Conservation (phyloP, 2,329 filamentous ascomycete genomes). For the Fusarium sp. region DNA sequence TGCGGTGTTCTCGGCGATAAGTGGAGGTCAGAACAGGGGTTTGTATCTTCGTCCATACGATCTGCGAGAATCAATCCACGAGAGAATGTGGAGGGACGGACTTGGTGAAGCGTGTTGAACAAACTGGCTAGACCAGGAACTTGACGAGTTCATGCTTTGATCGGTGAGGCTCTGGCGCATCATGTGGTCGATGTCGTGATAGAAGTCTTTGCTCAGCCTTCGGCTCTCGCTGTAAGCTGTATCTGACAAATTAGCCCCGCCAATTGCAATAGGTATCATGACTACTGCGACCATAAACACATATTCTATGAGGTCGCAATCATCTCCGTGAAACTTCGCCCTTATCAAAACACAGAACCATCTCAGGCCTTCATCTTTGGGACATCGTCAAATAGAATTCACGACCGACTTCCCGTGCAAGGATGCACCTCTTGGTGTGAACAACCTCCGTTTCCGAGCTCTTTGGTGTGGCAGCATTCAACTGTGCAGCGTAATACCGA, state of each 20-base stretch:
- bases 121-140: background rate
- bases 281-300: background rate
- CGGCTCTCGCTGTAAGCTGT: conserved; percentile 13
- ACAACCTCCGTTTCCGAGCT: conserved; percentile 18
- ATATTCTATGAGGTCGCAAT: background rate
- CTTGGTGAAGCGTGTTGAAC: conserved; percentile 5
- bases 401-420: conserved; percentile 35
- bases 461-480: conserved; percentile 30
- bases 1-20: conserved; percentile 29
- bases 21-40: conserved; percentile 28
- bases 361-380: conserved; percentile 7
- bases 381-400: conserved; percentile 32
- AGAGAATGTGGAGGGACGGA: conserved; percentile 2
- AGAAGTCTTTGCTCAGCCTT: conserved; percentile 5
- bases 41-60: conserved; percentile 9
- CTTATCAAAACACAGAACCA: background rate
- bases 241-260: background rate
- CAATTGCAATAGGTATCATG: background rate
- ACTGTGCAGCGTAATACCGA: background rate
- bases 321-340: background rate
- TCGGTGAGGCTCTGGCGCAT: conserved; percentile 19
- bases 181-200: conserved; percentile 27
- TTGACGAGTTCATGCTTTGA: background rate
- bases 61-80: conserved; percentile 13
- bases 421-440: conserved; percentile 28